These are phyloP conservation scores for Paracoccidioides brasiliensis DNA, from an alignment of 2,329 filamentous ascomycete species.

Conservation along the genomic window DNA sequence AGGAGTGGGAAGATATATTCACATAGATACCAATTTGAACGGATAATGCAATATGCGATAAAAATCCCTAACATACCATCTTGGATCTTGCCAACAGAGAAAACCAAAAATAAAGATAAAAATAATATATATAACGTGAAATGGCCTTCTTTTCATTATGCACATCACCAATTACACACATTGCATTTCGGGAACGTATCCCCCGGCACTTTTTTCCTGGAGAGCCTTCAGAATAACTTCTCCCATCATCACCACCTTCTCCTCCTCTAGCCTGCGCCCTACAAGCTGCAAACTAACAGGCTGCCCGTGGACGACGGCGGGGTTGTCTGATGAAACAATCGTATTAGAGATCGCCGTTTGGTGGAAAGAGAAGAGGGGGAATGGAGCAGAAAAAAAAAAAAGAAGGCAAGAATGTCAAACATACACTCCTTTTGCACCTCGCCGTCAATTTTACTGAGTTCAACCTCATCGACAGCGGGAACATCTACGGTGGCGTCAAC, in stretches of 20 bases:
- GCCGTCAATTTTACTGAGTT: constrained; percentile 32
- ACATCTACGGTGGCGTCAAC: constrained; percentile 40
- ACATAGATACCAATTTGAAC: too few relatives aligned
- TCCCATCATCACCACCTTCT: constrained; percentile 26
- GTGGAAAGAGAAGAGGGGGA: neutral
- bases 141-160: neutral
- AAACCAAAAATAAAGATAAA: neutral
- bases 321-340: constrained; percentile 29
- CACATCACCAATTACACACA: neutral
- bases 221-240: constrained; percentile 22
- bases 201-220: neutral
- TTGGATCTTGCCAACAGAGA: too few relatives aligned
- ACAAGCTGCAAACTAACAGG: constrained; percentile 21
- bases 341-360: neutral
- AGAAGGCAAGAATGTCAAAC: constrained; percentile 12
- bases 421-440: constrained; percentile 38
- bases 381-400: neutral
- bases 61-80: too few relatives aligned
- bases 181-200: neutral
- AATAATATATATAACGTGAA: neutral
- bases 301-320: constrained; percentile 27
- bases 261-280: constrained; percentile 19
- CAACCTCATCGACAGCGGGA: constrained; percentile 18
- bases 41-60: too few relatives aligned
- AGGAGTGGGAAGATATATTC: too few relatives aligned